phyloP scores from a whole-genome alignment of 371 early-diverging fungal genomes.

The Lichtheimia ramosa region DNA sequence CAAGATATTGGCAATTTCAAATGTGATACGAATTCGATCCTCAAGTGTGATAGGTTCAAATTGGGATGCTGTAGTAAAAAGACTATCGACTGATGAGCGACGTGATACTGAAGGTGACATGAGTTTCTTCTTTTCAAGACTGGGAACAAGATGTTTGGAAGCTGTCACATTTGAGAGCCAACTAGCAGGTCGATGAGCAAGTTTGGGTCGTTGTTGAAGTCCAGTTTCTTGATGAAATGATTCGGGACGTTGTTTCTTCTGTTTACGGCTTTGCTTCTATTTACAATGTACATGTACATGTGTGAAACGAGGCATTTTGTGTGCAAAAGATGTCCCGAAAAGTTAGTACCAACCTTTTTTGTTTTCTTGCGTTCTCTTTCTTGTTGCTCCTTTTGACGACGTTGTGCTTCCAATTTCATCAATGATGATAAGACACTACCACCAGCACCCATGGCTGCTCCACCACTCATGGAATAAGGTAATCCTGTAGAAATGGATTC shows the following conservation, averaged over 20 bases:
- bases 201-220: conserved; percentile 22
- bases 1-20: conserved; percentile 61
- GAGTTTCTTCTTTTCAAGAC: conserved; percentile 35
- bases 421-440: conserved; percentile 42
- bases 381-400: conserved; percentile 11
- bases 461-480: neutral
- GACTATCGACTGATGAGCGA: conserved; percentile 33
- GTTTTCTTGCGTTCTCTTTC: conserved; percentile 1
- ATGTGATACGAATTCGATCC: conserved; percentile 58
- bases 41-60: conserved; percentile 53
- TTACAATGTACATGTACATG: conserved; percentile 6
- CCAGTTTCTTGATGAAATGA: conserved; percentile 4
- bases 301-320: conserved; percentile 6
- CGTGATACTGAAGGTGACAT: conserved; percentile 32
- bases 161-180: conserved; percentile 40
- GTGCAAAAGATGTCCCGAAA: neutral
- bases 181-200: conserved; percentile 36
- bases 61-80: conserved; percentile 49
- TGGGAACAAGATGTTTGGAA: conserved; percentile 40
- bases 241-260: conserved; percentile 19
- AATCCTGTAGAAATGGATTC: neutral
- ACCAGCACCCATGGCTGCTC: neutral
- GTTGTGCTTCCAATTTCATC: conserved; percentile 40
- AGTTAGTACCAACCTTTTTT: conserved; percentile 14
- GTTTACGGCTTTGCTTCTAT: conserved; percentile 1